A percentile compares a stretch with the other conserved stretches of the same genome.
Conservation (phyloP, 2,329 filamentous ascomycete species). For the Nannizzia gypsea region DNA sequence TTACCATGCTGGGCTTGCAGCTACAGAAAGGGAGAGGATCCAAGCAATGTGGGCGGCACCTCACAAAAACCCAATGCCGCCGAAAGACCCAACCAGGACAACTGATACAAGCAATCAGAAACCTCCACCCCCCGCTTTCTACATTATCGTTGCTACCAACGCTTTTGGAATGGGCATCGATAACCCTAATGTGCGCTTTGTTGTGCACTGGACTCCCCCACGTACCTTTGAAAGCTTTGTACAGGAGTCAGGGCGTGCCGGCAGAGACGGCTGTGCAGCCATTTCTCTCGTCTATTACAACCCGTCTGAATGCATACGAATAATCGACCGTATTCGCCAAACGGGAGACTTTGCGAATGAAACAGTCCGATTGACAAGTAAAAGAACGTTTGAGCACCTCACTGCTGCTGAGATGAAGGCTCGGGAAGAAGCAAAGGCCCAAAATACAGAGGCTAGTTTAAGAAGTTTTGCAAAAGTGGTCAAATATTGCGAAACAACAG, state of each 20-base stretch:
- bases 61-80: conserved; percentile 4
- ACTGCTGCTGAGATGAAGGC: conserved; percentile 24
- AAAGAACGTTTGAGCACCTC: conserved; percentile 38
- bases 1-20: conserved; percentile 54
- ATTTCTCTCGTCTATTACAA: conserved; percentile 87
- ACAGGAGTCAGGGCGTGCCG: conserved; percentile 85
- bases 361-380: background rate
- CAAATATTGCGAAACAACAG: conserved; percentile 67
- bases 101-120: conserved; percentile 8
- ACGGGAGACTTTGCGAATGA: conserved; percentile 29
- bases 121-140: conserved; percentile 50
- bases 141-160: conserved; percentile 87
- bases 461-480: conserved; percentile 58
- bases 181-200: conserved; percentile 87
- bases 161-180: conserved; percentile 98
- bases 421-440: conserved; percentile 25
- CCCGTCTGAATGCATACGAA: conserved; percentile 69
- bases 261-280: conserved; percentile 70
- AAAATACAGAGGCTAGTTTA: conserved; percentile 36
- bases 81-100: background rate
- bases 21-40: conserved; percentile 53
- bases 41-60: conserved; percentile 29
- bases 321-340: conserved; percentile 42
- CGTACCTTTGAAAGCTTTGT: conserved; percentile 95
- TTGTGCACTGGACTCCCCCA: conserved; percentile 86